Evolutionary conservation across 257 asterid species (phyloP), one percentile per base, ranked within the genome.

Genomic region (Solanum appendiculatum): DNA sequence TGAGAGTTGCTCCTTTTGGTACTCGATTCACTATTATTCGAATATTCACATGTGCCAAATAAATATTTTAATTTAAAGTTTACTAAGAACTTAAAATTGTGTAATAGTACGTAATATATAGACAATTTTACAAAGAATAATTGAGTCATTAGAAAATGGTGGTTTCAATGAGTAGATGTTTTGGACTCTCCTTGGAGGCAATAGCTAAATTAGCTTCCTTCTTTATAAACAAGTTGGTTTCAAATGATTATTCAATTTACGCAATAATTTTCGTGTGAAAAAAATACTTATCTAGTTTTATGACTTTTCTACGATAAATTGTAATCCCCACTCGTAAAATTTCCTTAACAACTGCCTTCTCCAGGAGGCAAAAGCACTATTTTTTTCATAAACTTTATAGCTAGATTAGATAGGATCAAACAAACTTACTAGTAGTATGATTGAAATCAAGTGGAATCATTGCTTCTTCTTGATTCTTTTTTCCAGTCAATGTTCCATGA

Each of bases 401-500:
- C 56, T 48, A 48, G 56, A 70, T 70, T 68, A 18, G 1, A 16
- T 18, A 16, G 2, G 68, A 54, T 29, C 21, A 36, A 40, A 40
- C 29, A 42, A 21, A 87, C 94, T 92, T 90, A 94, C 98, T 92
- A 75, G 98, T 95, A 29, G 93, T 93, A 87, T 93, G 94, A 83
- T 95, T 94, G 94, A 95, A 93, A 86, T 94, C 98, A 75, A 92
- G 90, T 23, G 98, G 94, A 81, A 95, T 95, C 42, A 94, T 95
- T 10, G 98, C 98, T 86, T 95, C 98, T 87, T 94, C 94, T 81
- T 86, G 64, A 23, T 69, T 89, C 20, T 90, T 75, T 51, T 91
- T 92, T 33, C 86, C 63, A 42, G 84, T 31, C 29, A 87, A 89
- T 66, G 96, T 92, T 48, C 96, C 98, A 70, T 94, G 98, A 64